Conservation (phyloP, 2,329 filamentous ascomycete species). For the Apiospora aurea region DNA sequence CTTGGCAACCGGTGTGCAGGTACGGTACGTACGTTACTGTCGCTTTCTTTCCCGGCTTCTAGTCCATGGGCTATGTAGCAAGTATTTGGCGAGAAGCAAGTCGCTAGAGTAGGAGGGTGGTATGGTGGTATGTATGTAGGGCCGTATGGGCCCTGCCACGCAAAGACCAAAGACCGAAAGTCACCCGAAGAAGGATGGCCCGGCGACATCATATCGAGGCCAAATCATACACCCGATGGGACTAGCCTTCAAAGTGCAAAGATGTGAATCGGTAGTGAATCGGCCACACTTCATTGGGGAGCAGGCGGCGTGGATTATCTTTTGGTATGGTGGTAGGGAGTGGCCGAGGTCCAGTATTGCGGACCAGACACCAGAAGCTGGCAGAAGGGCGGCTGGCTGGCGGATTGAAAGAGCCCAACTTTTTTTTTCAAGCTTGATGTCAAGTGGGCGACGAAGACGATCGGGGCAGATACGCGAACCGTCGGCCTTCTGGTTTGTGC, state of each 20-base stretch:
- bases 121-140: not conserved
- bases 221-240: not conserved
- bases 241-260: slow-evolving; percentile 15
- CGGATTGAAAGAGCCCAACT: not conserved
- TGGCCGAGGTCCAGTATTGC: slow-evolving; percentile 13
- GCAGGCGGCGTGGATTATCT: not conserved
- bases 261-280: not conserved
- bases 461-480: slow-evolving; percentile 16
- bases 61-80: not conserved
- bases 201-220: not conserved
- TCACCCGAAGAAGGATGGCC: slow-evolving; percentile 8
- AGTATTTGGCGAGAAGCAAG: too few species aligned
- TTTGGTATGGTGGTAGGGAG: not conserved
- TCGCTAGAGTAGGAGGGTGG: not conserved
- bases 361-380: slow-evolving; percentile 4
- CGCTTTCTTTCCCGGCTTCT: slow-evolving; percentile 1
- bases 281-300: slow-evolving; percentile 5
- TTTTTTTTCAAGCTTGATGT: not conserved
- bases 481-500: slow-evolving; percentile 14
- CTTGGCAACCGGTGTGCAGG: not conserved
- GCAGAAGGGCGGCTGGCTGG: not conserved
- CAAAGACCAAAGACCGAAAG: slow-evolving; percentile 11
- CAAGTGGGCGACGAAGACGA: not conserved
- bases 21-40: not conserved
- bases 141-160: slow-evolving; percentile 10